Base-by-base conservation (phyloP, 192 early-diverging fungal genomes). In the Phlyctochytrium arcticum region DNA sequence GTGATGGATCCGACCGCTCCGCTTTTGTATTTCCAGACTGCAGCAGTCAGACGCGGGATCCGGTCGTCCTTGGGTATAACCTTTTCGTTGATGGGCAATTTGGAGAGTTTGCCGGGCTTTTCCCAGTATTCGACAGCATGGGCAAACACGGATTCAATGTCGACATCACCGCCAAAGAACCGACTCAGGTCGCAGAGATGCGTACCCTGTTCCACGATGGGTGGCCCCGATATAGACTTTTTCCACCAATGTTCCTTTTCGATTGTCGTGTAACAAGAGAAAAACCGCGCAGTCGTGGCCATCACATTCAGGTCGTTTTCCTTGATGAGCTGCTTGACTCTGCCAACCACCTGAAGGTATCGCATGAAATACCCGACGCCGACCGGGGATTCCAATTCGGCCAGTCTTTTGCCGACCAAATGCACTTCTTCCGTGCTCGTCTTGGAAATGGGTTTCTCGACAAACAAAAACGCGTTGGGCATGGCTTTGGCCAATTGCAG, bases 161-260 rank as follows among this genome's bases (percentile, higher is more conserved):
- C 29, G 15, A 53, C 50, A 29, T 53, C 50, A 15, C 50, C 50
- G 19, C 50, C 50, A 53, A 53, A 53, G 29, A 27, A 53, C 15
- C 50, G 17, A 4, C 24, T 29, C 19, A 53, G 50, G 29, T 53
- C 50, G 17, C 27, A 31, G 19, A 57, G n/a, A 29, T 57, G 56
- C 7, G 56, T 57, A 3, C 56, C 56, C 26, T 57, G 56, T 26
- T 57, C 56, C n/a, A 57, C 56, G 26, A 57, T 57, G 6, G 56
- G 56, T n/a, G 33, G 10, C 3, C 56, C 15, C 5, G 33, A 57
- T 10, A 37, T 32, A 6, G 56, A 57, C 5, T 32, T 37, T n/a
- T 39, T 37, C 56, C 56, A 57, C 56, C 56, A 57, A 26, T 37
- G 19, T 15, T n/a, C 19, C 26, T 57, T 57, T 19, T 32, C 19